Percentiles rank a stretch among this genome's conserved stretches.
Conservation (phyloP, 2,329 filamentous ascomycete genomes). For the Ampelomyces quisqualis region DNA sequence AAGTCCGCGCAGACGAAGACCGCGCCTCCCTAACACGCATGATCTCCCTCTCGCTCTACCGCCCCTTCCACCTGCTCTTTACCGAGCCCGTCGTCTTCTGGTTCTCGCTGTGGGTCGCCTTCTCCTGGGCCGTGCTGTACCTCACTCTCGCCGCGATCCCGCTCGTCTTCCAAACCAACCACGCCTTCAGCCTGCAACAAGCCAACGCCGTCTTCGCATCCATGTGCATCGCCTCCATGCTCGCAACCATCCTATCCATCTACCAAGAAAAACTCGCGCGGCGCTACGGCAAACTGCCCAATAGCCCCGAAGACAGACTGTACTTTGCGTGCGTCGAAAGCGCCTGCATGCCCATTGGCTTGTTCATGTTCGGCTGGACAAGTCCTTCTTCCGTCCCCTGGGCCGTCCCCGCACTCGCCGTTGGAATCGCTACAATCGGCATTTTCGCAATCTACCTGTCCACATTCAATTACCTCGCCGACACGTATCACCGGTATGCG, state of each 20-base stretch:
- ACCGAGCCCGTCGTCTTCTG: conserved; percentile 80
- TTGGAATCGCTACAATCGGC: conserved; percentile 75
- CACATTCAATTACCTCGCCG: conserved; percentile 90
- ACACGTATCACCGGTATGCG: conserved; percentile 82
- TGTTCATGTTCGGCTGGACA: conserved; percentile 80
- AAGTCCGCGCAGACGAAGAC: conserved; percentile 76
- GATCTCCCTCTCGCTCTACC: conserved; percentile 70
- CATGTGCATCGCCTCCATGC: conserved; percentile 65
- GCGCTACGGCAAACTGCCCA: conserved; percentile 43
- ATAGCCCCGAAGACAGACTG: conserved; percentile 70
- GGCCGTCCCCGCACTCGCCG: conserved; percentile 69
- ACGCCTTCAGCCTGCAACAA: conserved; percentile 67
- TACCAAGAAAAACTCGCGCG: conserved; percentile 68
- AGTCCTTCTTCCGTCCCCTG: conserved; percentile 64
- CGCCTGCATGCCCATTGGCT: conserved; percentile 71
- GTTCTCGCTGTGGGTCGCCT: conserved; percentile 87
- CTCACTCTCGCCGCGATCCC: conserved; percentile 80
- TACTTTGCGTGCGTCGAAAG: conserved; percentile 81
- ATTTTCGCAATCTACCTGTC: conserved; percentile 78
- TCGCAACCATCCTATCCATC: conserved; percentile 70
- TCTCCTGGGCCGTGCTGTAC: conserved; percentile 87
- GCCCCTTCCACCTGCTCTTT: conserved; percentile 75
- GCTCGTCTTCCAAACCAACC: conserved; percentile 68
- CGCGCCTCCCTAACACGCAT: conserved; percentile 66
- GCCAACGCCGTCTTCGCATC: conserved; percentile 72